phyloP scores from a whole-genome alignment of 768 basidiomycete species.

The Kwoniella sp. region DNA sequence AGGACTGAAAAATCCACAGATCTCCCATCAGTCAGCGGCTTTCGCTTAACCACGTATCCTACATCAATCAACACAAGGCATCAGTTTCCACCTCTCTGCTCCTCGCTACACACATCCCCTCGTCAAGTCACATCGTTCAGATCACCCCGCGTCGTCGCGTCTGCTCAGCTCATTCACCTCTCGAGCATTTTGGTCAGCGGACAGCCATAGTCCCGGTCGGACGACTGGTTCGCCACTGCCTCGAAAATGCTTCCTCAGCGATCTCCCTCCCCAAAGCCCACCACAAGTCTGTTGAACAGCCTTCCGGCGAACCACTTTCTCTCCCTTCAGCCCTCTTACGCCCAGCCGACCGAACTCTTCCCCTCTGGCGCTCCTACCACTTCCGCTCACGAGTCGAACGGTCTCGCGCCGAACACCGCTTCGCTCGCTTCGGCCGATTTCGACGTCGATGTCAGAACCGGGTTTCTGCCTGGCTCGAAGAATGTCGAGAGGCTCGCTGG shows the following conservation, averaged over 20 bases:
- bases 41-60: no score
- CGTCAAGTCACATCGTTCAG: no score
- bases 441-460: slow-evolving; percentile 84
- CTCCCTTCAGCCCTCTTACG: slow-evolving; percentile 42
- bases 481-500: slow-evolving; percentile 63
- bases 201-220: no score
- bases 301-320: slow-evolving; percentile 46
- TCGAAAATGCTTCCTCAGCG: slow-evolving; percentile 13
- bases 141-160: no score
- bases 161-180: no score
- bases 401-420: slow-evolving; percentile 55
- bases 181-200: no score
- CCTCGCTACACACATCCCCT: no score
- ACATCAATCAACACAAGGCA: not conserved
- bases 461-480: slow-evolving; percentile 80
- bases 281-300: not conserved
- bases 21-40: no score
- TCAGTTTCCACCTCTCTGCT: not conserved
- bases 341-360: slow-evolving; percentile 17
- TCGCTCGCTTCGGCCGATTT: slow-evolving; percentile 80
- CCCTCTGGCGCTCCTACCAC: slow-evolving; percentile 30
- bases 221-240: not conserved
- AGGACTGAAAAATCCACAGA: no score
- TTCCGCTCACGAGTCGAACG: slow-evolving; percentile 31
- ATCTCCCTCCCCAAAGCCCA: slow-evolving; percentile 4